Evolutionary conservation across 305 asterid species (phyloP).

Genomic region (Fraxinus platypoda): DNA sequence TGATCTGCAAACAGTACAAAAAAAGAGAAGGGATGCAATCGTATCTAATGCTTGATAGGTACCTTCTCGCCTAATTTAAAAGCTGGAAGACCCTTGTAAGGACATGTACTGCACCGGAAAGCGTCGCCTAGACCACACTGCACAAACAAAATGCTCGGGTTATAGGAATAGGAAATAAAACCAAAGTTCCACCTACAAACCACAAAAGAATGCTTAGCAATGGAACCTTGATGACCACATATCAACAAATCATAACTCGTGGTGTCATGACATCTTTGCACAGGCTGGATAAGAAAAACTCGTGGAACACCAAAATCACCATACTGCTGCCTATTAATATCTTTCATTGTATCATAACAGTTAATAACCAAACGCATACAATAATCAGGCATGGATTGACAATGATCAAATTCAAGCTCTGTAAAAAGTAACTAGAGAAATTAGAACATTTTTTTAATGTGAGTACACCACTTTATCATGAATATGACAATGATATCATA

Average conservation of each 20-base stretch:
- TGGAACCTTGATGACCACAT: background rate
- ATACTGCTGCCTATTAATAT: background rate
- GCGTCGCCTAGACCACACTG: slow-evolving; percentile 99
- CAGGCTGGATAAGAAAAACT: background rate
- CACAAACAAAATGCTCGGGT: slow-evolving; percentile 16
- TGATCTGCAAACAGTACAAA: background rate
- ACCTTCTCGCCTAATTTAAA: slow-evolving; percentile 92
- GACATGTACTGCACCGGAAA: slow-evolving; percentile 87
- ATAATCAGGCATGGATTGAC: background rate
- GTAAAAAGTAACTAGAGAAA: background rate
- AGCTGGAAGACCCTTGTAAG: slow-evolving; percentile 88
- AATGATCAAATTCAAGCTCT: background rate
- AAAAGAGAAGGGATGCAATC: background rate
- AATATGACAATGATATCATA: background rate
- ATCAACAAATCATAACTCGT: background rate
- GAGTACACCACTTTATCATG: background rate
- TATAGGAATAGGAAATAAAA: background rate
- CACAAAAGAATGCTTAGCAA: background rate
- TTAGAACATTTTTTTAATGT: background rate
- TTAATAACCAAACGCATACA: background rate
- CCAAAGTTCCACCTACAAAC: background rate
- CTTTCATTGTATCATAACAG: background rate
- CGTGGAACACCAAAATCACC: background rate
- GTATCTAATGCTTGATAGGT: slow-evolving; percentile 9
- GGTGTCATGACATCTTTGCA: background rate